A percentile compares a stretch with the other conserved stretches of the same genome.
Evolutionary conservation across 257 asterid genomes (phyloP).

Genomic region (Lycium ferocissimum): DNA sequence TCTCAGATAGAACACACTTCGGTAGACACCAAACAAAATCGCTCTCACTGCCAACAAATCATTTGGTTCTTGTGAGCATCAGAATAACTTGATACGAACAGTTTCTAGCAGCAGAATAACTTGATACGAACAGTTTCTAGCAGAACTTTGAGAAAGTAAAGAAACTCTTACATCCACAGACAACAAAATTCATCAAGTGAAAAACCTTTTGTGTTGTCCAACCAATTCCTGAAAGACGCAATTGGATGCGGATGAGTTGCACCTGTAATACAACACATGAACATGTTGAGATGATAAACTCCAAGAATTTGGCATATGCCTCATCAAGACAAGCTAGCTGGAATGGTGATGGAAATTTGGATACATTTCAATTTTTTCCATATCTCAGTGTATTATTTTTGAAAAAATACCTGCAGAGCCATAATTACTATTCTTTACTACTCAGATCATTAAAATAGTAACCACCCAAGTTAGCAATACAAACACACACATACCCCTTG

Average conservation of each 20-base stretch:
- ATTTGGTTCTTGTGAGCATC: not conserved
- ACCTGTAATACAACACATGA: slow-evolving; percentile 31
- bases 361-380: not conserved
- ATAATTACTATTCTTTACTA: not conserved
- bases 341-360: slow-evolving; percentile 8
- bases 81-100: not conserved
- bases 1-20: slow-evolving; percentile 33
- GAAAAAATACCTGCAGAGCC: not conserved
- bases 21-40: slow-evolving; percentile 37
- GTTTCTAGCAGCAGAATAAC: not conserved
- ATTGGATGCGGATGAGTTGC: slow-evolving; percentile 45
- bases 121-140: not conserved
- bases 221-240: slow-evolving; percentile 48
- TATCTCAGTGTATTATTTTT: not conserved
- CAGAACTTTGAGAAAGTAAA: slow-evolving; percentile 23
- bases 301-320: not conserved
- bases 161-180: slow-evolving; percentile 46
- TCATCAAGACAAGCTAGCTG: slow-evolving; percentile 3
- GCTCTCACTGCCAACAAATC: slow-evolving; percentile 42
- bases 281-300: not conserved
- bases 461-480: not conserved
- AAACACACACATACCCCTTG: not conserved
- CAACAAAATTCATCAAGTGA: slow-evolving; percentile 52
- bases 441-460: not conserved
- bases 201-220: slow-evolving; percentile 55